These are phyloP conservation scores for Oenanthe sinensis DNA, from an alignment of 129 eudicot genomes.

Conservation along the genomic window DNA sequence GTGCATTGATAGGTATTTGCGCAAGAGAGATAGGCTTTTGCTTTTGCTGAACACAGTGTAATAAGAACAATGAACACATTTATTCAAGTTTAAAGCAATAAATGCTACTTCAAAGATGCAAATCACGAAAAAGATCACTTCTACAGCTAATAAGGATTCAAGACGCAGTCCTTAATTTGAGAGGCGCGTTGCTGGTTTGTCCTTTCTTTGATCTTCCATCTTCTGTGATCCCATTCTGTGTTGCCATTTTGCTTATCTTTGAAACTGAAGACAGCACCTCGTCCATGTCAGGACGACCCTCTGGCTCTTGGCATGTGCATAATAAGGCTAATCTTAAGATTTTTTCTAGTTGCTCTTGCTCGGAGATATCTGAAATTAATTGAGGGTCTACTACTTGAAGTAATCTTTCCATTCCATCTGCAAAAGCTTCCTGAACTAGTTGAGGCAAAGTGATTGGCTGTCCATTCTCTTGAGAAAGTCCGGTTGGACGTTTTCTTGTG, in stretches of 20 bases:
- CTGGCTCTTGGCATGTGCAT: conserved; percentile 60
- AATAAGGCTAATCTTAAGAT: conserved; percentile 61
- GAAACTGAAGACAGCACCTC: conserved; percentile 51
- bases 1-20: not conserved
- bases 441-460: conserved; percentile 56
- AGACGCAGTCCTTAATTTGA: not conserved
- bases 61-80: not conserved
- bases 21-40: not conserved
- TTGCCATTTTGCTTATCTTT: conserved; percentile 36
- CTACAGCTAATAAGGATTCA: not conserved
- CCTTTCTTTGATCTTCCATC: not conserved
- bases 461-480: no score
- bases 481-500: no score
- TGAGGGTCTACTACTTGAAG: conserved; percentile 46
- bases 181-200: not conserved
- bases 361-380: conserved; percentile 30
- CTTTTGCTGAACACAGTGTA: not conserved
- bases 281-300: conserved; percentile 72
- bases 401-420: conserved; percentile 29
- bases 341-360: conserved; percentile 37
- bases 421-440: conserved; percentile 37
- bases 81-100: not conserved
- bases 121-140: not conserved
- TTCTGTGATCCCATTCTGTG: not conserved
- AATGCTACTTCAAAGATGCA: not conserved